Base-by-base conservation (phyloP, 2,329 filamentous ascomycete species). In the Aspergillus oerlinghausenensis region DNA sequence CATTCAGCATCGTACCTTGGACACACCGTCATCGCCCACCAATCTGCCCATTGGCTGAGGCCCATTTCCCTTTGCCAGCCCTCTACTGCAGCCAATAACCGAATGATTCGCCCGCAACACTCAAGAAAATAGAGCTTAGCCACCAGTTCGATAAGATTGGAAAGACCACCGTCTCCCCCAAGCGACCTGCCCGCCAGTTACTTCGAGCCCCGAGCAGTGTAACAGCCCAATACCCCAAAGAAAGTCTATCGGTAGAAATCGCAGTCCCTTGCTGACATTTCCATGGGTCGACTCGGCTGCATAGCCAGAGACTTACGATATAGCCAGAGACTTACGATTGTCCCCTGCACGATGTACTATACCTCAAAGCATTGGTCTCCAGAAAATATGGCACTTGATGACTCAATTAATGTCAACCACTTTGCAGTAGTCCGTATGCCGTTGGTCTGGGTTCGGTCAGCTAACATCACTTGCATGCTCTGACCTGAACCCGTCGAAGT, bases 191-290 rank as follows among this genome's bases (percentile, higher is more conserved):
- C 32, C 17, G 2, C 32, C 14, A 38, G 32, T 38, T 17, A 38
- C 14, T 38, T 38, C 32, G 14, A 29, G 7, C n/a, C 40, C 51
- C 40, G 50, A 52, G 62, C 60, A 59, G 62, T 56, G 28, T 45
- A 38, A 52, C 47, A n/a, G 14, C 45, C 51, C 42, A 49, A 51
- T 25, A 38, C 47, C 57, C 51, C n/a, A 35, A 56, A 56, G 45
- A 50, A 42, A 50, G 54, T 54, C 8, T 3, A n/a, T 49, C 50
- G 43, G 29, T 52, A 53, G 26, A 55, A 43, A 51, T 21, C 17
- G 7, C 14, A 17, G 32, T 7, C 6, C 32, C 14, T 14, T 38
- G 32, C 32, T 17, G 32, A 7, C 32, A 17, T 38, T 14, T 38
- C 14, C 32, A 17, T 38, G 14, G 14, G 14, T 38, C 17, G 32